Evolutionary conservation across 257 asterid species (phyloP).

Genomic region (Asclepias syriaca): DNA sequence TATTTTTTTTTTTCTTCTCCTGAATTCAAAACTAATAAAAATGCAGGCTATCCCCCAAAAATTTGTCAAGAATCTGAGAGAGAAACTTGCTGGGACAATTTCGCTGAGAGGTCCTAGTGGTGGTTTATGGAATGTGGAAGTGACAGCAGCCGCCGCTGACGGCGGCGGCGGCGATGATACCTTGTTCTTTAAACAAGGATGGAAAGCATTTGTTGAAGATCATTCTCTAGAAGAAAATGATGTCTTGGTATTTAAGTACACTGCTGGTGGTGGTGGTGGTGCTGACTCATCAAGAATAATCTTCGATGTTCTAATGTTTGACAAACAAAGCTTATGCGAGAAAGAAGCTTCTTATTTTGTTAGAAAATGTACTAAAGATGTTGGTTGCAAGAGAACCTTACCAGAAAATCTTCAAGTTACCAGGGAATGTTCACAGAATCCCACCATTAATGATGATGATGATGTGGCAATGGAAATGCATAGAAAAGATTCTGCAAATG

Average conservation of each 20-base stretch:
- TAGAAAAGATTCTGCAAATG: neutral
- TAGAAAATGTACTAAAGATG: slow-evolving; percentile 19
- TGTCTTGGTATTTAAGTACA: slow-evolving; percentile 20
- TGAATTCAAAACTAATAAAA: neutral
- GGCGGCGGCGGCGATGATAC: slow-evolving; percentile 5
- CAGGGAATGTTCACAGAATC: slow-evolving; percentile 13
- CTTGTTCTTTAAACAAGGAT: slow-evolving; percentile 24
- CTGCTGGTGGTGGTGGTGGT: slow-evolving; percentile 11
- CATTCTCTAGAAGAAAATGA: slow-evolving; percentile 31
- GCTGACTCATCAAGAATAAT: neutral
- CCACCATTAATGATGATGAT: too few relatives aligned
- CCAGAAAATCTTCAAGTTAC: slow-evolving; percentile 7
- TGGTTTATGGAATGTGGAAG: slow-evolving; percentile 22
- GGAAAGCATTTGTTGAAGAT: slow-evolving; percentile 33
- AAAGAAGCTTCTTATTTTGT: slow-evolving; percentile 35
- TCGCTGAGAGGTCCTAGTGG: slow-evolving; percentile 38
- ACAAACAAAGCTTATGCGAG: slow-evolving; percentile 27
- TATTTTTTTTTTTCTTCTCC: too few relatives aligned
- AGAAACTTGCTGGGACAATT: slow-evolving; percentile 24
- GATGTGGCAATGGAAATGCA: neutral
- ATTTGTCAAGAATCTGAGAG: slow-evolving; percentile 26
- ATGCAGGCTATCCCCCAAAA: slow-evolving; percentile 33
- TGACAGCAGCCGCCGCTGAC: slow-evolving; percentile 5
- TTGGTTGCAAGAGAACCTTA: slow-evolving; percentile 6
- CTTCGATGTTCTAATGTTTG: slow-evolving; percentile 31